phyloP scores from a whole-genome alignment of 768 basidiomycete species.

The Lyophyllum atratum region DNA sequence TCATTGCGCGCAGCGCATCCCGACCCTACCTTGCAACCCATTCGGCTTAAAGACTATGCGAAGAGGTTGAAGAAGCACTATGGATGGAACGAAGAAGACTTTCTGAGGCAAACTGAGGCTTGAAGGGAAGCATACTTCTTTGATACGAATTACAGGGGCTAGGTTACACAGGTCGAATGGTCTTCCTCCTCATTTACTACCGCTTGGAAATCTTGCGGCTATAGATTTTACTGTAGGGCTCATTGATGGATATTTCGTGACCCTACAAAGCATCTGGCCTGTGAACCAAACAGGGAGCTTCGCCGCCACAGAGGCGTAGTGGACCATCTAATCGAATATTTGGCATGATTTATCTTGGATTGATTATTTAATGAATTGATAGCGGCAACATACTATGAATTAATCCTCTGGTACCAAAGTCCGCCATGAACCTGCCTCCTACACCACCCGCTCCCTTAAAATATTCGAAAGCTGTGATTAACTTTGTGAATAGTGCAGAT shows the following conservation, averaged over 20 bases:
- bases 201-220: neutral
- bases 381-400: too few relatives aligned
- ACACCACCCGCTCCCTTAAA: neutral
- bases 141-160: neutral
- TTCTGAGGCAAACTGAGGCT: constrained; percentile 27
- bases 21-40: constrained; percentile 59
- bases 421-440: neutral
- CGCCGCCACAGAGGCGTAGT: too few relatives aligned
- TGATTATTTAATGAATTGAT: neutral
- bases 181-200: neutral
- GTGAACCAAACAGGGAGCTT: too few relatives aligned
- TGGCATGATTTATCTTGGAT: neutral
- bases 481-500: neutral
- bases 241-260: neutral
- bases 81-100: constrained; percentile 61
- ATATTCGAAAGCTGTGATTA: neutral
- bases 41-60: constrained; percentile 52
- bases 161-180: neutral
- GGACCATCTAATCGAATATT: too few relatives aligned
- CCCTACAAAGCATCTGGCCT: neutral
- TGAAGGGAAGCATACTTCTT: neutral
- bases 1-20: constrained; percentile 60
- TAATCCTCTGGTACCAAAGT: too few relatives aligned
- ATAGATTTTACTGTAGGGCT: neutral
- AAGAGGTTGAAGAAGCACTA: constrained; percentile 63